A percentile compares a stretch with the other conserved stretches of the same genome.
phyloP scores from a whole-genome alignment of 768 basidiomycete genomes.

The Boletus sp. region DNA sequence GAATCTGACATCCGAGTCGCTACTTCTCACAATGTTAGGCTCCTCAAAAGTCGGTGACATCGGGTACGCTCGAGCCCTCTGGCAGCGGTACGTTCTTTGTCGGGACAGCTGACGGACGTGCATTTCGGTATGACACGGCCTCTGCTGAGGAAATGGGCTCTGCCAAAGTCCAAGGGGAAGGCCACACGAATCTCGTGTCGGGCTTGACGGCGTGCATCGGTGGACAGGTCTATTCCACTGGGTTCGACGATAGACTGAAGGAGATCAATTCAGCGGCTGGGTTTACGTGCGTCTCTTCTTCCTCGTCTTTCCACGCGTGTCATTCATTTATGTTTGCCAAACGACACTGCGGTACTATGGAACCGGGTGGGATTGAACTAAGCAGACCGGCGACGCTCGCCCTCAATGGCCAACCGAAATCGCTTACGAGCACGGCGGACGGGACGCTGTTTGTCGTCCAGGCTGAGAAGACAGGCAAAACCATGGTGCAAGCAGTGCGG shows the following conservation, averaged over 20 bases:
- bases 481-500: slow-evolving; percentile 59
- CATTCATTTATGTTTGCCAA: not conserved
- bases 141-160: slow-evolving; percentile 10
- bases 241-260: slow-evolving; percentile 77
- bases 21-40: slow-evolving; percentile 48
- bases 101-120: slow-evolving; percentile 78
- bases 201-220: slow-evolving; percentile 49
- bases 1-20: not conserved
- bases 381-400: slow-evolving; percentile 51
- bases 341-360: not conserved
- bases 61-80: slow-evolving; percentile 43
- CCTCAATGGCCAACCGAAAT: slow-evolving; percentile 65
- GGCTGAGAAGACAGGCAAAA: slow-evolving; percentile 45
- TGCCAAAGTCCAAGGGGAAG: slow-evolving; percentile 54
- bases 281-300: slow-evolving; percentile 27
- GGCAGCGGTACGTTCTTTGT: slow-evolving; percentile 64
- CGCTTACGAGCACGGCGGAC: slow-evolving; percentile 57
- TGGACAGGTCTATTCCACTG: slow-evolving; percentile 65
- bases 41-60: slow-evolving; percentile 78
- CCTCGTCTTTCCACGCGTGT: not conserved
- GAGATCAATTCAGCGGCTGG: slow-evolving; percentile 51
- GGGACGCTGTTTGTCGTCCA: slow-evolving; percentile 58
- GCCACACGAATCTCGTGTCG: slow-evolving; percentile 71
- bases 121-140: slow-evolving; percentile 56
- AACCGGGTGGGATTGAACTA: not conserved